Percentiles rank a stretch among this genome's conserved stretches.
Conservation (phyloP, 2,329 filamentous ascomycete species). For the Chrysoporthe austroafricana region DNA sequence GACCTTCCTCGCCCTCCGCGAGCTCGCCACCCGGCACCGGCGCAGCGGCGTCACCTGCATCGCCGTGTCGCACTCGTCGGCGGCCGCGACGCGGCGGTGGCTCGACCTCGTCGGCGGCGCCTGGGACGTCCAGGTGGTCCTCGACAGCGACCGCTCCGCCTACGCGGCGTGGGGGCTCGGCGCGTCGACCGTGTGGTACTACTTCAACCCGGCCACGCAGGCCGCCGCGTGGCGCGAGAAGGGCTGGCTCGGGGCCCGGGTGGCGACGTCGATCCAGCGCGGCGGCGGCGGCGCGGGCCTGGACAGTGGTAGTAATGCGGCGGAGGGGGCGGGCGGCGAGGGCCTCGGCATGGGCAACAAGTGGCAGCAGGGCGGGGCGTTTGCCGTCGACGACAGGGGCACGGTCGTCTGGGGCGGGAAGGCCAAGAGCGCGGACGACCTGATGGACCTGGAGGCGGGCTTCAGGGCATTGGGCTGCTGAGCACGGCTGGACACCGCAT, state of each 20-base stretch:
- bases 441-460: constrained; percentile 58
- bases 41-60: constrained; percentile 51
- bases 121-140: constrained; percentile 58
- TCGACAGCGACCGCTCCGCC: constrained; percentile 59
- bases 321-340: constrained; percentile 48
- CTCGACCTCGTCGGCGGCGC: constrained; percentile 60
- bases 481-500: neutral
- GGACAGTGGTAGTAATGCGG: constrained; percentile 37
- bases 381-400: constrained; percentile 54
- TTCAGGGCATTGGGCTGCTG: constrained; percentile 41
- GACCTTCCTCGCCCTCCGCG: constrained; percentile 59
- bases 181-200: constrained; percentile 52
- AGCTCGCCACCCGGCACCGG: constrained; percentile 54
- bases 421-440: constrained; percentile 51
- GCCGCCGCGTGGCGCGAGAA: constrained; percentile 58
- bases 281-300: constrained; percentile 8
- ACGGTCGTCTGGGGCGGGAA: constrained; percentile 56
- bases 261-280: constrained; percentile 50
- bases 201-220: constrained; percentile 58
- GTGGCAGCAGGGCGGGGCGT: constrained; percentile 59
- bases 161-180: constrained; percentile 66
- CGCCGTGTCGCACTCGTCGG: constrained; percentile 63
- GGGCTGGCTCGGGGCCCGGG: constrained; percentile 56
- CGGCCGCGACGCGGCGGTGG: constrained; percentile 60
- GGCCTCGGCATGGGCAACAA: constrained; percentile 54